These are phyloP conservation scores for Dentipellis fragilis DNA, from an alignment of 768 basidiomycete species.

Conservation along the genomic window DNA sequence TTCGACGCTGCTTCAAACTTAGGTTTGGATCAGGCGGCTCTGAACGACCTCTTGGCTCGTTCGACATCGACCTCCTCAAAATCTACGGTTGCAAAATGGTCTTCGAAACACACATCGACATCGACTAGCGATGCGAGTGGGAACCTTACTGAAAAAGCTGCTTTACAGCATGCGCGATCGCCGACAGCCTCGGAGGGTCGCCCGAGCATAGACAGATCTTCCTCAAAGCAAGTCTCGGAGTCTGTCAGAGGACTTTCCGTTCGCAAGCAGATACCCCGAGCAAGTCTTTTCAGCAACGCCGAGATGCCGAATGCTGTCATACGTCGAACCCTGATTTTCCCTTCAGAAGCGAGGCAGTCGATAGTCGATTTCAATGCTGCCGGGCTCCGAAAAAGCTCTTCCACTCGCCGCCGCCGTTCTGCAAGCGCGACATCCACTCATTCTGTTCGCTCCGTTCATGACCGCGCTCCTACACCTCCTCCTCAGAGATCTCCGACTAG, in stretches of 20 bases:
- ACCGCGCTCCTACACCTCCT: slow-evolving; percentile 80
- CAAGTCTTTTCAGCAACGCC: slow-evolving; percentile 1
- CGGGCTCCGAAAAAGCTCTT: slow-evolving; percentile 16
- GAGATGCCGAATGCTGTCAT: slow-evolving; percentile 38
- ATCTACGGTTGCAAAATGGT: slow-evolving; percentile 34
- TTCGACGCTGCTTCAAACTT: slow-evolving; percentile 69
- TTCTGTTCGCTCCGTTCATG: slow-evolving; percentile 68
- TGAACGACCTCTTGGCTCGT: slow-evolving; percentile 63
- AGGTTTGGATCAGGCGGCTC: slow-evolving; percentile 61
- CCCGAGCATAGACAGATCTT: slow-evolving; percentile 3
- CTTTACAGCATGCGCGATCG: slow-evolving; percentile 7
- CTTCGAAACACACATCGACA: slow-evolving; percentile 33
- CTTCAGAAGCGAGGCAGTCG: slow-evolving; percentile 54
- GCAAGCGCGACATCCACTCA: slow-evolving; percentile 44
- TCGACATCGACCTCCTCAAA: slow-evolving; percentile 55
- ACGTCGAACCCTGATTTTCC: slow-evolving; percentile 71
- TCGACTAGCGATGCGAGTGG: slow-evolving; percentile 19
- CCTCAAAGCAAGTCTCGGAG: slow-evolving; percentile 3
- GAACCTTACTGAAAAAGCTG: neutral
- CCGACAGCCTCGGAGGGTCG: slow-evolving; percentile 17
- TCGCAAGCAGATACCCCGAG: slow-evolving; percentile 5
- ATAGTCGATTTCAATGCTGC: slow-evolving; percentile 40
- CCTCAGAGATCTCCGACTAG: slow-evolving; percentile 47
- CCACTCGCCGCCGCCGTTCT: slow-evolving; percentile 48
- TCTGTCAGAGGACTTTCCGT: neutral